A percentile compares a stretch with the other conserved stretches of the same genome.
phyloP scores from a whole-genome alignment of 306 rosid genomes.

The Vigna unguiculata region DNA sequence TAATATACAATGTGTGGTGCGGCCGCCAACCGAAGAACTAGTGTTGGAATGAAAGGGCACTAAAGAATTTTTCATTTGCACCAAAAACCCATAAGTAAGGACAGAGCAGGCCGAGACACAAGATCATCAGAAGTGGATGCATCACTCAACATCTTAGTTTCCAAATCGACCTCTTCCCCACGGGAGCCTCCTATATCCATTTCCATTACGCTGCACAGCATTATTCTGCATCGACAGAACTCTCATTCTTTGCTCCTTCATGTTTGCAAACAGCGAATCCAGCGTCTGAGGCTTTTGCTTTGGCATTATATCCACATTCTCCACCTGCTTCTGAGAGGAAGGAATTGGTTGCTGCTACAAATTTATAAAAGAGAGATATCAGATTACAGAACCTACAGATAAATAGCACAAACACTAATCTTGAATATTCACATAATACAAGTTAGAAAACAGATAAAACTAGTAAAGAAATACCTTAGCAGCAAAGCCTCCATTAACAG shows the following conservation, averaged over 20 bases:
- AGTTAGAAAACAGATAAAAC: slow-evolving; percentile 9
- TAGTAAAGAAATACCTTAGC: slow-evolving; percentile 61
- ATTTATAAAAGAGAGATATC: not conserved
- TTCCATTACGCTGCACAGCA: slow-evolving; percentile 53
- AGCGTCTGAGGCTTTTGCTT: slow-evolving; percentile 82
- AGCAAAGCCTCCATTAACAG: slow-evolving; percentile 55
- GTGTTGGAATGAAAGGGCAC: slow-evolving; percentile 3
- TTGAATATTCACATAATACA: slow-evolving; percentile 8
- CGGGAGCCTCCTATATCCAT: slow-evolving; percentile 62
- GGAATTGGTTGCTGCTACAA: slow-evolving; percentile 48
- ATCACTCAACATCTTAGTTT: slow-evolving; percentile 48
- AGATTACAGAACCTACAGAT: not conserved
- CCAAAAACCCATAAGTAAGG: slow-evolving; percentile 21
- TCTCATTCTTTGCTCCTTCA: slow-evolving; percentile 88
- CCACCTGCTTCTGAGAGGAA: slow-evolving; percentile 47
- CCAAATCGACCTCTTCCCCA: slow-evolving; percentile 81
- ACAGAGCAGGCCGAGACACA: slow-evolving; percentile 26
- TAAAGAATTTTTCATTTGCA: slow-evolving; percentile 6
- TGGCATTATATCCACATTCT: slow-evolving; percentile 46
- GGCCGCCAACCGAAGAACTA: slow-evolving; percentile 15
- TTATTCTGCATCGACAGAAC: slow-evolving; percentile 59
- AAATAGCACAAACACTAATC: not conserved
- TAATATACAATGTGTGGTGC: slow-evolving; percentile 48
- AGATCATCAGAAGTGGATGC: slow-evolving; percentile 7
- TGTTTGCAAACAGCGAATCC: slow-evolving; percentile 84